A percentile compares a stretch with the other conserved stretches of the same genome.
phyloP scores from a whole-genome alignment of 1,284 basidiomycete species.

The Mycosarcoma maydis region DNA sequence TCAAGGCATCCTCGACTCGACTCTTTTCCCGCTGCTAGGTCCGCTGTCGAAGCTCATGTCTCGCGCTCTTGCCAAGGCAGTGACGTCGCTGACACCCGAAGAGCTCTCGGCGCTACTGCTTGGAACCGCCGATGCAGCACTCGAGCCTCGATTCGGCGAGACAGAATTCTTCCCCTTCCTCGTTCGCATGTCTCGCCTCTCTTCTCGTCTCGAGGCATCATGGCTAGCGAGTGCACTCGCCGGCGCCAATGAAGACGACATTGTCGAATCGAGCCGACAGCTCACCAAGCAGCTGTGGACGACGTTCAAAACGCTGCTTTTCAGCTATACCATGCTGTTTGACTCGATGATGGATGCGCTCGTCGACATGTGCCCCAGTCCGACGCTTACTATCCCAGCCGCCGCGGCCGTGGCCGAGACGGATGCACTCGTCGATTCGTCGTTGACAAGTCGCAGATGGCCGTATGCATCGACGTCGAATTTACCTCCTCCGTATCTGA shows the following conservation, averaged over 20 bases:
- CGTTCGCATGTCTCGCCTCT: constrained; percentile 45
- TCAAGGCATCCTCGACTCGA: constrained; percentile 18
- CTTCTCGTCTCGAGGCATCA: constrained; percentile 19
- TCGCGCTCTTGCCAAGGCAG: constrained; percentile 41
- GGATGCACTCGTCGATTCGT: constrained; percentile 5
- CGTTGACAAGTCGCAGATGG: constrained; percentile 27
- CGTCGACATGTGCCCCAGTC: constrained; percentile 62
- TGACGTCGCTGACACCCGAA: constrained; percentile 26
- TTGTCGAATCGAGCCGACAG: constrained; percentile 26
- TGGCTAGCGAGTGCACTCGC: constrained; percentile 46
- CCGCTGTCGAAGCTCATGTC: constrained; percentile 60
- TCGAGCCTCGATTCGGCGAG: constrained; percentile 11
- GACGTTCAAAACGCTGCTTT: constrained; percentile 60
- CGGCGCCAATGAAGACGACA: constrained; percentile 30
- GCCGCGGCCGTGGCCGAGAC: background rate
- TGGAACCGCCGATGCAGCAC: constrained; percentile 19
- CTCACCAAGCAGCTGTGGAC: constrained; percentile 56
- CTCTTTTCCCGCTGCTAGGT: constrained; percentile 52
- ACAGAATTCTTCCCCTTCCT: constrained; percentile 31
- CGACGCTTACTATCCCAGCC: constrained; percentile 47
- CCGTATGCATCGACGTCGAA: constrained; percentile 49
- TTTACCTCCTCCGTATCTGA: constrained; percentile 52
- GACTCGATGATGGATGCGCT: constrained; percentile 61
- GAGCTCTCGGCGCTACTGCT: constrained; percentile 39
- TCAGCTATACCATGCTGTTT: constrained; percentile 63